Percentiles rank a stretch among this genome's conserved stretches.
Evolutionary conservation across 331 rosid genomes (phyloP).

Genomic region (Spiraea crenata): DNA sequence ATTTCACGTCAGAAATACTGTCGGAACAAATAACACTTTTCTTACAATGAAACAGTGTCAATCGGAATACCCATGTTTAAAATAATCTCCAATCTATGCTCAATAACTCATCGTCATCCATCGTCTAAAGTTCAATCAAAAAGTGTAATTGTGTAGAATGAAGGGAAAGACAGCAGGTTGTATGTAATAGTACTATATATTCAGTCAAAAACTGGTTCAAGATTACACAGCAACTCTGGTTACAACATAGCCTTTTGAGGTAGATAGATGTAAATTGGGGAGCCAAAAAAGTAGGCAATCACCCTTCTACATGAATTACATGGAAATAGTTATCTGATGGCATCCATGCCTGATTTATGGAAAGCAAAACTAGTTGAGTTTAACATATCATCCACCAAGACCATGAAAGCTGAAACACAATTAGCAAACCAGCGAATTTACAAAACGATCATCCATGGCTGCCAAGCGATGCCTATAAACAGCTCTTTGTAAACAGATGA

Average conservation of each 20-base stretch:
- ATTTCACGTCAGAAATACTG: too few relatives aligned
- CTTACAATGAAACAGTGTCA: too few relatives aligned
- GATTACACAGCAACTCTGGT: conserved; percentile 27
- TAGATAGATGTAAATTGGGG: conserved; percentile 27
- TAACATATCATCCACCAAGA: conserved; percentile 45
- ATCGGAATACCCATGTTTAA: too few relatives aligned
- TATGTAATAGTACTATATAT: conserved; percentile 24
- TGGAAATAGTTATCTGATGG: conserved; percentile 39
- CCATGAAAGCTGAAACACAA: conserved; percentile 46
- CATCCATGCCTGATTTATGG: conserved; percentile 40
- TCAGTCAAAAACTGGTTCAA: conserved; percentile 34
- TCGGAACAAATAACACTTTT: too few relatives aligned
- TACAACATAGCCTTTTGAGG: conserved; percentile 21
- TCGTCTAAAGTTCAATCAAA: background rate
- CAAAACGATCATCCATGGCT: conserved; percentile 97
- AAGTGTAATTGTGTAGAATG: background rate
- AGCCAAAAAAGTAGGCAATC: conserved; percentile 59
- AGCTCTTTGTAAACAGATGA: conserved; percentile 71
- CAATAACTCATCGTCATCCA: background rate
- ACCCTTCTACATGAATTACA: conserved; percentile 37
- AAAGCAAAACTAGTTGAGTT: conserved; percentile 38
- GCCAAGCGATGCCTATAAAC: conserved; percentile 62
- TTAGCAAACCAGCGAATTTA: conserved; percentile 64
- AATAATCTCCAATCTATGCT: background rate
- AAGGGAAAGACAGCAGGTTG: background rate